Percentiles rank a stretch among this genome's conserved stretches.
These are phyloP conservation scores for Saccharum hybrid DNA, from an alignment of 202 grass and related monocot genomes.

Conservation along the genomic window DNA sequence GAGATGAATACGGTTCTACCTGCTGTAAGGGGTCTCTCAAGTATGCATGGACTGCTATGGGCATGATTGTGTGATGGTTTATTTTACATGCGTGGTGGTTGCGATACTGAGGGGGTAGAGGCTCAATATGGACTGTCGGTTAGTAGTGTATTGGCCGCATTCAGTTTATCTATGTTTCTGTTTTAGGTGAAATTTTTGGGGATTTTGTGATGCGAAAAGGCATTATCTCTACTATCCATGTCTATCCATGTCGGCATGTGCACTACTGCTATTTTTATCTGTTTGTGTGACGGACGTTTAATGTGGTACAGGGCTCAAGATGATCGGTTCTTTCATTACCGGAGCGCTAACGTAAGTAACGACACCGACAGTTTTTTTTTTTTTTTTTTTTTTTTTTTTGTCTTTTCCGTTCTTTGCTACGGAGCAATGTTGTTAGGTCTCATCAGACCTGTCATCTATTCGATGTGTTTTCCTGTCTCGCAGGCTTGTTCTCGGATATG, in stretches of 20 bases:
- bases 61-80: no score
- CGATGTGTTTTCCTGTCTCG: neutral
- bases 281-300: constrained; percentile 31
- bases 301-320: constrained; percentile 50
- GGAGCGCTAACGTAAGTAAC: constrained; percentile 65
- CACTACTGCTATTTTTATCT: neutral
- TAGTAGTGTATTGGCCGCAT: no score
- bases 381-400: no score
- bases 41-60: no score
- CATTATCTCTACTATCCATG: neutral
- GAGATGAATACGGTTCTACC: no score
- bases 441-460: constrained; percentile 4
- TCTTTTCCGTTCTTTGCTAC: neutral
- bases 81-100: no score
- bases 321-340: constrained; percentile 65
- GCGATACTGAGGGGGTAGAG: no score
- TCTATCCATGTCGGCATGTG: neutral
- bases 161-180: no score
- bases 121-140: no score
- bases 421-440: neutral
- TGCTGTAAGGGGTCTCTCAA: no score
- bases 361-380: neutral
- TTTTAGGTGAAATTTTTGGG: no score
- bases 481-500: constrained; percentile 87
- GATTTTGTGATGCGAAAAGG: no score